Base-by-base conservation (phyloP, 2,329 filamentous ascomycete species). In the Colletotrichum phormii region DNA sequence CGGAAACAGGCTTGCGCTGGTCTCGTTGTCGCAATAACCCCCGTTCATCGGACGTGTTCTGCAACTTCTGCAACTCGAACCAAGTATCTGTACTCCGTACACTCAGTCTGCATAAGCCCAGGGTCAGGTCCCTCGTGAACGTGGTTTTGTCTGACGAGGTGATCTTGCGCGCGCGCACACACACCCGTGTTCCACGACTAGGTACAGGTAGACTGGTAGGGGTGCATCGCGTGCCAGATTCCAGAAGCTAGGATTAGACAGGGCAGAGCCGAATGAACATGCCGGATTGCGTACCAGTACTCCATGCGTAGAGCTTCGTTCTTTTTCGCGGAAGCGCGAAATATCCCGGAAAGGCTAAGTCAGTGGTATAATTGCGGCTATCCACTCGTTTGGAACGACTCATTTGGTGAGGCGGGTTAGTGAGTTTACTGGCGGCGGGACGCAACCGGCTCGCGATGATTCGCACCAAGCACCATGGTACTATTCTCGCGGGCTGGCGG, bases 321-420 rank as follows among this genome's bases (percentile, higher is more conserved):
- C 49, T 59, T 49, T 64, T 55, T 69, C 65, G 59, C 65, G 70
- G 70, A 72, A 64, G 54, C 65, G 67, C 42, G 53, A 68, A 64
- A 69, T 69, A 54, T 60, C 60, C 70, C 65, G 70, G 65, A 35
- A 49, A 24, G 51, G 59, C 53, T 49, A 72, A 59, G 26, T 53
- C 8, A 46, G 42, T 69, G 46, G 59, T 64, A 72, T 69, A 29
- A 60, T 59, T 63, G 54, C 65, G 60, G 29, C 58, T 71, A 64
- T 60, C 59, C 65, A 69, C 65, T 59, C 59, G 59, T 26, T 60
- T 64, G 70, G 70, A 72, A 69, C 59, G 65, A 64, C 59, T 72
- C 60, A 64, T 72, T 69, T 68, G 31, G 59, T 68, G 59, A 69
- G 60, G 70, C 70, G 70, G 62, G 53, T 46, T 62, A 51, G 35